Evolutionary conservation across 345 rosid species (phyloP), one percentile per base, ranked within the genome.

Genomic region (Camelina sativa): DNA sequence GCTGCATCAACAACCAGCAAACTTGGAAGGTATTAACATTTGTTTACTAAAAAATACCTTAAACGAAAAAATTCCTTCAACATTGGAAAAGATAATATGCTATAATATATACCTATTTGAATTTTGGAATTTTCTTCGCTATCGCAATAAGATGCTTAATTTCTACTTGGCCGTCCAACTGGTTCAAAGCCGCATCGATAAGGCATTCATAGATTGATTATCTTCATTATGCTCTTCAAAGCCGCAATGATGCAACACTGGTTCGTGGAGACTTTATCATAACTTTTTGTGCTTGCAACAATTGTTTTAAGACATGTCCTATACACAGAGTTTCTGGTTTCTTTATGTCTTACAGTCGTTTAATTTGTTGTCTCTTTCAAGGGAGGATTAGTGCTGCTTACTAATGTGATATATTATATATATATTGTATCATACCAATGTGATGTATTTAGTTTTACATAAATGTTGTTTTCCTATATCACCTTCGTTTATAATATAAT

Each of bases 1-100:
- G 57, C 43, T 34, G 22, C 72, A 48, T 57, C 72, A 74, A 55
- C 67, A 59, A 67, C 78, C 67, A 67, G 44, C 67, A 51, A 25
- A 40, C 20, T 75, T 67, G 67, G 73, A 67, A 58, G 53, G 59
- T 66, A 30, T 66, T 58, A 11, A 44, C 34, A 30, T 17, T 30
- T 30, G 57, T 44, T 15, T 48, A 59, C 40, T 20, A 59, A 19
- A 20, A 46, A 59, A 47, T 47, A 60, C 50, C 40, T 60, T 48
- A 48, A 20, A 60, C 58, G 19, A 60, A 34, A 35, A 47, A 20
- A 58, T 47, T 5, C 50, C 28, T 60, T 60, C 22, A 34, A 60
- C 58, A 44, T 6, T 25, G 4, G 20, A 55, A 44, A 30, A 11
- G 22, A 20, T 20, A 20, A 20, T 17, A 17, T 17, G 17, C 17